These are phyloP conservation scores for Tricholoma hemisulphureum DNA, from an alignment of 768 basidiomycete species.

Conservation along the genomic window DNA sequence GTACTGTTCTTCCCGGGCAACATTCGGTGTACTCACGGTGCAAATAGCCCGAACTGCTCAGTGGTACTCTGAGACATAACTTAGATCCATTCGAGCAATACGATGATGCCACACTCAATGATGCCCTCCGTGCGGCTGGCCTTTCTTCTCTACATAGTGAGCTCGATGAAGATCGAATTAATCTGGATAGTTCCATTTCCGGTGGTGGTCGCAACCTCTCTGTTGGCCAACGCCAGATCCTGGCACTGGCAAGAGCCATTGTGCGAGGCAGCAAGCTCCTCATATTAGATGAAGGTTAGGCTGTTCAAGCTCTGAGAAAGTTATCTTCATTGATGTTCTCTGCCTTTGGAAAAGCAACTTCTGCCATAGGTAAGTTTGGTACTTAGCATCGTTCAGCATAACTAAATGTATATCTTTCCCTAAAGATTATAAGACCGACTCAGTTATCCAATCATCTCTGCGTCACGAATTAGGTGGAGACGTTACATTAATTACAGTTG, in stretches of 20 bases:
- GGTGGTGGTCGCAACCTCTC: slow-evolving; percentile 71
- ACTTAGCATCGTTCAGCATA: neutral
- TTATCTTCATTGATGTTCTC: slow-evolving; percentile 31
- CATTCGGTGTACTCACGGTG: neutral
- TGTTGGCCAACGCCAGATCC: slow-evolving; percentile 72
- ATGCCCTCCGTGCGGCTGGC: slow-evolving; percentile 40
- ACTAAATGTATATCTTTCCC: neutral
- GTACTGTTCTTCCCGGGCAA: slow-evolving; percentile 11
- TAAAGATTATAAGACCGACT: slow-evolving; percentile 59
- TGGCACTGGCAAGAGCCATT: slow-evolving; percentile 64
- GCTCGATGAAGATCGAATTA: slow-evolving; percentile 48
- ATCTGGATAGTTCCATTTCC: slow-evolving; percentile 43
- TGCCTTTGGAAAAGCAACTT: slow-evolving; percentile 38
- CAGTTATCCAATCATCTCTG: slow-evolving; percentile 68
- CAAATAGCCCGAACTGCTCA: slow-evolving; percentile 48
- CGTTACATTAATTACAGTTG: slow-evolving; percentile 63
- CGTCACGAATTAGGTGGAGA: slow-evolving; percentile 60
- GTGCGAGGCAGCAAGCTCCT: slow-evolving; percentile 58
- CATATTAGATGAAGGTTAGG: slow-evolving; percentile 59
- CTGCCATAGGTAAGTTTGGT: slow-evolving; percentile 42
- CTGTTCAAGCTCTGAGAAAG: slow-evolving; percentile 27
- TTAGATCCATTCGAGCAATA: slow-evolving; percentile 65
- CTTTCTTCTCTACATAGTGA: slow-evolving; percentile 39
- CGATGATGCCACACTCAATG: slow-evolving; percentile 46
- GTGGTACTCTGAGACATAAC: slow-evolving; percentile 62